Base-by-base conservation (phyloP, 495 filamentous ascomycete genomes). In the Chaetomium fimeti region DNA sequence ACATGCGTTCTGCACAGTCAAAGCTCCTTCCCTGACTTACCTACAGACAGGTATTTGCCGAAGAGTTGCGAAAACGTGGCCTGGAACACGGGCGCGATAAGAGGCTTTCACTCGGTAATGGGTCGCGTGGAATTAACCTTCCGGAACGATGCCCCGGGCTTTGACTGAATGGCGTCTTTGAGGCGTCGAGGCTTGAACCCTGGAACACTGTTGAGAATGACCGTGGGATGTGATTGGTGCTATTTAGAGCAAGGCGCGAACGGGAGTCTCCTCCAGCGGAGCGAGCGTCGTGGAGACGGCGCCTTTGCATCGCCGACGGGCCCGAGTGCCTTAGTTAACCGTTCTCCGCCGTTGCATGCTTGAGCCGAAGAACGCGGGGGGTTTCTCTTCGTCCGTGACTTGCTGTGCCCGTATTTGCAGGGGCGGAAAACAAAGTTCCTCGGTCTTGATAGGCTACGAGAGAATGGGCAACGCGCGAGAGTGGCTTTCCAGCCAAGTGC, bases 371-470 rank as follows among this genome's bases (percentile, higher is more conserved):
- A 20, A 32, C 27, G 40, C 56, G 42, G 56, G 42, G 56, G 29
- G n/a, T 9, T 9, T 36, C 7, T 9, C 5, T 36, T 11, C 32
- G 5, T 36, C 1, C 32, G 32, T 36, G 7, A 11, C 6, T 5
- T n/a, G n/a, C n/a, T n/a, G n/a, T n/a, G n/a, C n/a, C n/a, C n/a
- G n/a, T 36, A 5, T 5, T 36, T 36, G 12, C 32, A 9, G 7
- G 7, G 8, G 32, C 12, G 16, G 48, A 47, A 47, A 18, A 47
- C 15, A 40, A 42, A 25, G 9, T 24, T 40, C 24, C 29, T 22
- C n/a, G 22, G 48, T 42, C 20, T 36, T 53, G 59, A 61, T 40
- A 61, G 59, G 59, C 20, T 61, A 48, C 47, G 22, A 45, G 22
- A 45, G 20, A 51, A 53, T 32, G 45, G 42, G 48, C 9, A 61